Conservation (phyloP, 495 filamentous ascomycete species). For the Aspergillus sclerotioniger region DNA sequence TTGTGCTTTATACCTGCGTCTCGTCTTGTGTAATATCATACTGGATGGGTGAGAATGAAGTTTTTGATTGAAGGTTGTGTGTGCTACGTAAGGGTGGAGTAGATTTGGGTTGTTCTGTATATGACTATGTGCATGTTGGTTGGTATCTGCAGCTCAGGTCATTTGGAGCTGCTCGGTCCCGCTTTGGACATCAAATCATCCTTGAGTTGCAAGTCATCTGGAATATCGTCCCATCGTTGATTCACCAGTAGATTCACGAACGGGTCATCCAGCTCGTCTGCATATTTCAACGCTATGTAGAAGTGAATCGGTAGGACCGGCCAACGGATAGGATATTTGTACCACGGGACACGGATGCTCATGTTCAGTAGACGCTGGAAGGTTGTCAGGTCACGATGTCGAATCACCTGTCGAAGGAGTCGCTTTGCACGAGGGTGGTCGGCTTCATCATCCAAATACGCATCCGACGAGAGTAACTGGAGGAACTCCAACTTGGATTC, state of each 20-base stretch:
- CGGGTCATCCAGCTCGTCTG: constrained; percentile 29
- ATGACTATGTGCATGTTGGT: neutral
- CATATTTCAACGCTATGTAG: constrained; percentile 26
- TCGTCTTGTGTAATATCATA: neutral
- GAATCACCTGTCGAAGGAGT: constrained; percentile 34
- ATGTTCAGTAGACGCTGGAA: constrained; percentile 33
- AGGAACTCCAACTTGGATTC: constrained; percentile 42
- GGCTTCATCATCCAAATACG: constrained; percentile 37
- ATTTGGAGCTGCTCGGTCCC: neutral
- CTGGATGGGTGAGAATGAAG: neutral
- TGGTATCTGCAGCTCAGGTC: neutral
- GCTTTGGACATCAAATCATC: constrained; percentile 16
- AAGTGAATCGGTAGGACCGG: constrained; percentile 30
- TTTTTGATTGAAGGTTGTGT: neutral
- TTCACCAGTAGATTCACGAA: constrained; percentile 34
- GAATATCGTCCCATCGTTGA: constrained; percentile 35
- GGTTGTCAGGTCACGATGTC: constrained; percentile 30
- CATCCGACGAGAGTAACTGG: constrained; percentile 28
- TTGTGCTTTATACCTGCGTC: neutral
- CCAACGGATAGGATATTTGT: constrained; percentile 33
- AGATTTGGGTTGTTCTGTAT: neutral
- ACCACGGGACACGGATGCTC: constrained; percentile 28
- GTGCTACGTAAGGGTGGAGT: neutral
- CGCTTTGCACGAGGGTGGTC: constrained; percentile 19
- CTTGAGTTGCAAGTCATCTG: constrained; percentile 23